Percentiles rank a stretch among this genome's conserved stretches.
phyloP scores from a whole-genome alignment of 371 early-diverging fungal species.

The Scutellospora calospora region DNA sequence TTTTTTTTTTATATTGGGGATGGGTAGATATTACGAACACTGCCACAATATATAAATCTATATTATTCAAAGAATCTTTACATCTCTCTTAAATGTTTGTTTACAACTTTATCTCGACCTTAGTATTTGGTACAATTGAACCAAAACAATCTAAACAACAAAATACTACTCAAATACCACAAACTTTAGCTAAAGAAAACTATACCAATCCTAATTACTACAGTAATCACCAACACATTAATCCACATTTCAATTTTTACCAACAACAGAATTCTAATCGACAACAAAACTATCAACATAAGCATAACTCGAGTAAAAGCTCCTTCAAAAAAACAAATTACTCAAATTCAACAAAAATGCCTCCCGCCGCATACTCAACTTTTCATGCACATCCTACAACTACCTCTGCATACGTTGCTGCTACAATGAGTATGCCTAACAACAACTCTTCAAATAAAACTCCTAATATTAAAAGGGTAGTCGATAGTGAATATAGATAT shows the following conservation, averaged over 20 bases:
- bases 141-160: neutral
- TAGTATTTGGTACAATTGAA: neutral
- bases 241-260: no score
- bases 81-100: neutral
- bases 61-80: neutral
- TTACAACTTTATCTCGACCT: neutral
- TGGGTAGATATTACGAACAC: neutral
- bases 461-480: neutral
- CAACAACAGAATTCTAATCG: neutral
- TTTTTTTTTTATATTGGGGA: neutral
- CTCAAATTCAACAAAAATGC: neutral
- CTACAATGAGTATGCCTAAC: neutral
- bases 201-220: neutral
- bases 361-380: constrained; percentile 4
- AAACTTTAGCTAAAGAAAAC: neutral
- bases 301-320: neutral
- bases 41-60: neutral
- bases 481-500: constrained; percentile 12
- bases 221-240: neutral
- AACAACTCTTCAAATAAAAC: constrained; percentile 2
- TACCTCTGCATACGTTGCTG: neutral
- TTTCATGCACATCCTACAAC: neutral
- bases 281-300: neutral
- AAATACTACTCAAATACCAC: neutral
- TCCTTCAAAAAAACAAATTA: neutral